Evolutionary conservation across 2,329 filamentous ascomycete genomes (phyloP).

Genomic region (Grosmannia huntii): DNA sequence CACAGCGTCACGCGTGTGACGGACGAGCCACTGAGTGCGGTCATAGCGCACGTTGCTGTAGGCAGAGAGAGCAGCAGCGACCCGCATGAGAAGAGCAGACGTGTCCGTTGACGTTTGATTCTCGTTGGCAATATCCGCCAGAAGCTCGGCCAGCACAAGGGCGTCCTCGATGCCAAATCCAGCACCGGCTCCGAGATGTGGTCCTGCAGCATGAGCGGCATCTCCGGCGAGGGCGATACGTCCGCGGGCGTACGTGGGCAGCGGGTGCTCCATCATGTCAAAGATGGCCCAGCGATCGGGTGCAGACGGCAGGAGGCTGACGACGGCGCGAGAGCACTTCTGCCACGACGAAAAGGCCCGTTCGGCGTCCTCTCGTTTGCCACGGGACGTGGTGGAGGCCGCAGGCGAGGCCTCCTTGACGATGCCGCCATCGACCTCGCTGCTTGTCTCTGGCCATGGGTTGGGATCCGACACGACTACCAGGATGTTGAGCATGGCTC

Average conservation of each 20-base stretch:
- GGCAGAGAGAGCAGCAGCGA: constrained; percentile 21
- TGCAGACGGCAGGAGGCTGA: constrained; percentile 31
- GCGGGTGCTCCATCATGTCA: constrained; percentile 33
- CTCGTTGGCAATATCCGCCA: constrained; percentile 11
- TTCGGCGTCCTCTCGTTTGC: constrained; percentile 26
- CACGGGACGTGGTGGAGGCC: constrained; percentile 20
- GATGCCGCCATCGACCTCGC: background rate
- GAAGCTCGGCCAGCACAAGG: constrained; percentile 26
- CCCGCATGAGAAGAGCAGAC: too few relatives aligned
- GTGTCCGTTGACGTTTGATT: background rate
- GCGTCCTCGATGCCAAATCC: constrained; percentile 44
- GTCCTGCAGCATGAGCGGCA: constrained; percentile 41
- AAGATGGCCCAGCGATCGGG: constrained; percentile 44
- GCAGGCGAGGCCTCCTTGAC: background rate
- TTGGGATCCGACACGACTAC: constrained; percentile 24
- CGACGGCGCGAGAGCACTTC: constrained; percentile 21
- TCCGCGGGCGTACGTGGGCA: constrained; percentile 28
- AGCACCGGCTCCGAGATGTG: constrained; percentile 43
- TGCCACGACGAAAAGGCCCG: constrained; percentile 29
- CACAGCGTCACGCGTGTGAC: constrained; percentile 23
- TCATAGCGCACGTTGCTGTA: constrained; percentile 25
- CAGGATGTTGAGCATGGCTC: constrained; percentile 41
- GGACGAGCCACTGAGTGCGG: constrained; percentile 30
- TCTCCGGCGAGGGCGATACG: constrained; percentile 39
- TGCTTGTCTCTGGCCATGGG: background rate